Percentiles rank a stretch among this genome's conserved stretches.
phyloP scores from a whole-genome alignment of 169 alveolate genomes.

The Toxoplasma gondii region DNA sequence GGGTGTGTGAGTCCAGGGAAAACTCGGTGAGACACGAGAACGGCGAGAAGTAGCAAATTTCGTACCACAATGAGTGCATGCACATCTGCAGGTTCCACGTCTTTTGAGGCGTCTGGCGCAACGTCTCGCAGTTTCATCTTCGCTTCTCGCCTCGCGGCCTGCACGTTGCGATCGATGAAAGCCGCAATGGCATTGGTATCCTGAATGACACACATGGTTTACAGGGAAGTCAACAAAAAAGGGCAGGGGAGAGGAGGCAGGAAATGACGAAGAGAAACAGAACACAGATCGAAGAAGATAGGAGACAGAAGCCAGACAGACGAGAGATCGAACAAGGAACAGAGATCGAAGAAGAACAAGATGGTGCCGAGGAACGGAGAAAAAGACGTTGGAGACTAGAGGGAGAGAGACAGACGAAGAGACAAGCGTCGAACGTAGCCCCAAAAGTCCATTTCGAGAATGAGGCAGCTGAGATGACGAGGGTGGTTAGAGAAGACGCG shows the following conservation, averaged over 20 bases:
- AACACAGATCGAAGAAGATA: background rate
- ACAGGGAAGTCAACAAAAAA: background rate
- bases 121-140: background rate
- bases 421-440: no score
- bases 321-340: background rate
- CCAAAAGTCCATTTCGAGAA: no score
- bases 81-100: slow-evolving; percentile 15
- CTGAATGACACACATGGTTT: background rate
- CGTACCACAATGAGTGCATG: slow-evolving; percentile 1
- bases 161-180: background rate
- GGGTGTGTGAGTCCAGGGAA: no score
- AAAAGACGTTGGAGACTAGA: background rate
- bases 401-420: no score
- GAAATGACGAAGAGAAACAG: background rate
- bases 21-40: no score
- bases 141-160: slow-evolving; percentile 26
- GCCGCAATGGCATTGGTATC: slow-evolving; percentile 28
- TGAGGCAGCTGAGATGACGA: no score
- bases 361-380: background rate
- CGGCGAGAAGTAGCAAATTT: no score
- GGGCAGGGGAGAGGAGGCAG: background rate
- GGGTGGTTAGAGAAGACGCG: no score
- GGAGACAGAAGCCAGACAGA: background rate
- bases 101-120: background rate
- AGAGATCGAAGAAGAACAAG: background rate